A percentile compares a stretch with the other conserved stretches of the same genome.
phyloP scores from a whole-genome alignment of 1,139 yeast genomes.

The Candida tropicalis region DNA sequence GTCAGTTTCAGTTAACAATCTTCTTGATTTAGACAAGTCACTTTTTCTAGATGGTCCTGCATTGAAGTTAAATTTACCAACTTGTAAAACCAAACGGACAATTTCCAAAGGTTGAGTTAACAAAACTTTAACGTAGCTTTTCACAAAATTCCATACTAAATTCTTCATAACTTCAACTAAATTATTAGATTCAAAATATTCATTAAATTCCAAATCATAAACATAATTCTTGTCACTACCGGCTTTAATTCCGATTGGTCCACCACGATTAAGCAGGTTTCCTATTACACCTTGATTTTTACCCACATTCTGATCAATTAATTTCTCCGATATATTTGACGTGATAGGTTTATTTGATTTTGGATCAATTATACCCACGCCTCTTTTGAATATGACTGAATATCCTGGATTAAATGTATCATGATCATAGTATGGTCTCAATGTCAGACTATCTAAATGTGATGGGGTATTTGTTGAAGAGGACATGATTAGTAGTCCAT shows the following conservation, averaged over 20 bases:
- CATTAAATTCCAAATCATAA: slow-evolving; percentile 67
- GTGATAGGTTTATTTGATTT: slow-evolving; percentile 39
- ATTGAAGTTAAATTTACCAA: slow-evolving; percentile 57
- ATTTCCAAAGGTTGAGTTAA: slow-evolving; percentile 90
- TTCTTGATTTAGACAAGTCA: slow-evolving; percentile 11
- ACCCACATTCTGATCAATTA: slow-evolving; percentile 19
- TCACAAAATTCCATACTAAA: slow-evolving; percentile 60
- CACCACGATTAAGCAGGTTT: slow-evolving; percentile 17
- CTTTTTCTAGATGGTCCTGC: slow-evolving; percentile 12
- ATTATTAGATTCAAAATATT: slow-evolving; percentile 62
- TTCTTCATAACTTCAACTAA: slow-evolving; percentile 56
- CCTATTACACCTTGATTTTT: slow-evolving; percentile 16
- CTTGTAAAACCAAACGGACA: slow-evolving; percentile 75
- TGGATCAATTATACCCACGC: slow-evolving; percentile 56
- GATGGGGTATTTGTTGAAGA: slow-evolving; percentile 3
- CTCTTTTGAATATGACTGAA: slow-evolving; percentile 61
- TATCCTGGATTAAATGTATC: slow-evolving; percentile 71
- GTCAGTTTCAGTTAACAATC: slow-evolving; percentile 16
- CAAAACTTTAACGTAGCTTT: slow-evolving; percentile 67
- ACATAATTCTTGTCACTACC: slow-evolving; percentile 47
- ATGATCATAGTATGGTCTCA: slow-evolving; percentile 76
- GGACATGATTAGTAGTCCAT: neutral
- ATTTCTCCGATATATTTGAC: slow-evolving; percentile 24
- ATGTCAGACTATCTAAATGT: slow-evolving; percentile 17
- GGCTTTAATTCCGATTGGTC: slow-evolving; percentile 23